These are phyloP conservation scores for Backusella circina DNA, from an alignment of 192 early-diverging fungal species.

Conservation along the genomic window DNA sequence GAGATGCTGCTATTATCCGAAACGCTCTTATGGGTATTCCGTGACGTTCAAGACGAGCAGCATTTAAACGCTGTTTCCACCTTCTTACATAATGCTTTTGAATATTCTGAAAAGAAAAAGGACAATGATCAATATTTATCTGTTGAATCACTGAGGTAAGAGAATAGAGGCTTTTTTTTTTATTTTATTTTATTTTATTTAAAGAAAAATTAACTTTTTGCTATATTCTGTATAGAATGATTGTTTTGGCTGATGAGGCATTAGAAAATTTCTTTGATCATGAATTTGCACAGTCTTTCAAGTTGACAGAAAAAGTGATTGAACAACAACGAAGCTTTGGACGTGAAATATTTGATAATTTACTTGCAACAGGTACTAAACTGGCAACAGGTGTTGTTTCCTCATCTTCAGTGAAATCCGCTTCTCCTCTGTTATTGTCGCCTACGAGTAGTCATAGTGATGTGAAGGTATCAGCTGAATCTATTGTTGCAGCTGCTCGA, in stretches of 20 bases:
- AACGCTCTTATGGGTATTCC: constrained; percentile 65
- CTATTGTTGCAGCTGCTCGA: neutral
- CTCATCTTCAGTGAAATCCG: neutral
- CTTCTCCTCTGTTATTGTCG: neutral
- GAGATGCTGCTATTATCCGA: constrained; percentile 80
- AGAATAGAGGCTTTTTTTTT: neutral
- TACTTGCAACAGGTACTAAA: constrained; percentile 52
- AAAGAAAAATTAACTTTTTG: no score
- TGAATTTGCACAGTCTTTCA: constrained; percentile 60
- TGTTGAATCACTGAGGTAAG: constrained; percentile 22
- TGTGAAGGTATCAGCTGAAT: neutral
- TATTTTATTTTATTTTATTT: no score
- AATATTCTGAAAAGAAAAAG: constrained; percentile 29
- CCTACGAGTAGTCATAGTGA: neutral
- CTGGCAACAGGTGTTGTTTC: constrained; percentile 28
- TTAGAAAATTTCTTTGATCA: constrained; percentile 82
- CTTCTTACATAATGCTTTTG: constrained; percentile 57
- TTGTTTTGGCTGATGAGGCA: constrained; percentile 80
- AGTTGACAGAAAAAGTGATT: constrained; percentile 50
- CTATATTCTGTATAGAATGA: constrained; percentile 47
- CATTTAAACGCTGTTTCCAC: constrained; percentile 48
- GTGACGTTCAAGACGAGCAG: constrained; percentile 36
- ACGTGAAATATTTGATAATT: constrained; percentile 52
- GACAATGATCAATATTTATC: constrained; percentile 15
- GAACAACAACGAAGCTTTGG: constrained; percentile 52